Percentiles rank a stretch among this genome's conserved stretches.
These are phyloP conservation scores for Pseudogymnoascus sp. DNA, from an alignment of 2,329 filamentous ascomycete genomes.

Conservation along the genomic window DNA sequence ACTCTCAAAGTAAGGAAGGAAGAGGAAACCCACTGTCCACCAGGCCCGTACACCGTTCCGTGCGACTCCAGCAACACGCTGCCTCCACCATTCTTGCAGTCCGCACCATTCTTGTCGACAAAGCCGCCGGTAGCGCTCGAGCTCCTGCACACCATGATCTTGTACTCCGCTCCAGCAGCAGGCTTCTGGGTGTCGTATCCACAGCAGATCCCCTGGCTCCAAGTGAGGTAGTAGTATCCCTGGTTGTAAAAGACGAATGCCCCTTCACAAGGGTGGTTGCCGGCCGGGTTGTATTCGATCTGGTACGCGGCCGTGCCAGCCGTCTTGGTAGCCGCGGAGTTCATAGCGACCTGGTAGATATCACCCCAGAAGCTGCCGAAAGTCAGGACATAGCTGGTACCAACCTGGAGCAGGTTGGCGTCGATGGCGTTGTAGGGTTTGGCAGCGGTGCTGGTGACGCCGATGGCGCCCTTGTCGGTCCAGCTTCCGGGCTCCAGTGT, in stretches of 20 bases:
- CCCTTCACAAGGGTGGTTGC: slow-evolving; percentile 47
- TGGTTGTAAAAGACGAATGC: slow-evolving; percentile 46
- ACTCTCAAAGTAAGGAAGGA: not conserved
- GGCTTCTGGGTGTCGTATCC: slow-evolving; percentile 44
- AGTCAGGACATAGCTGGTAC: slow-evolving; percentile 40
- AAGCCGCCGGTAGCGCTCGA: slow-evolving; percentile 44
- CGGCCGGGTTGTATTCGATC: slow-evolving; percentile 44
- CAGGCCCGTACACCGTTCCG: slow-evolving; percentile 53
- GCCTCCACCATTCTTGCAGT: slow-evolving; percentile 49
- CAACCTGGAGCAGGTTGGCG: slow-evolving; percentile 39
- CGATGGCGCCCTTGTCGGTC: slow-evolving; percentile 50
- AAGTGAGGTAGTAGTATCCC: slow-evolving; percentile 57
- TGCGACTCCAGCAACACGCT: slow-evolving; percentile 53
- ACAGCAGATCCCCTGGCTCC: slow-evolving; percentile 53
- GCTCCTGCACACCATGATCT: slow-evolving; percentile 56
- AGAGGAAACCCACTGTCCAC: slow-evolving; percentile 40
- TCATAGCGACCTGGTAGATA: slow-evolving; percentile 51
- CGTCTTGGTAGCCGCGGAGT: slow-evolving; percentile 26
- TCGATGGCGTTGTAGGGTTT: slow-evolving; percentile 55
- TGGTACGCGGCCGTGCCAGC: slow-evolving; percentile 32
- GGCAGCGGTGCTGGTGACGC: slow-evolving; percentile 37
- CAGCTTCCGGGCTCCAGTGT: slow-evolving; percentile 48
- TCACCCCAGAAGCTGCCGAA: slow-evolving; percentile 64
- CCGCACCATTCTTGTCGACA: slow-evolving; percentile 44
- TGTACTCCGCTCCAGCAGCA: slow-evolving; percentile 53